Evolutionary conservation across 345 rosid genomes (phyloP), one percentile per base, ranked within the genome.

Genomic region (Heritiera fomes): DNA sequence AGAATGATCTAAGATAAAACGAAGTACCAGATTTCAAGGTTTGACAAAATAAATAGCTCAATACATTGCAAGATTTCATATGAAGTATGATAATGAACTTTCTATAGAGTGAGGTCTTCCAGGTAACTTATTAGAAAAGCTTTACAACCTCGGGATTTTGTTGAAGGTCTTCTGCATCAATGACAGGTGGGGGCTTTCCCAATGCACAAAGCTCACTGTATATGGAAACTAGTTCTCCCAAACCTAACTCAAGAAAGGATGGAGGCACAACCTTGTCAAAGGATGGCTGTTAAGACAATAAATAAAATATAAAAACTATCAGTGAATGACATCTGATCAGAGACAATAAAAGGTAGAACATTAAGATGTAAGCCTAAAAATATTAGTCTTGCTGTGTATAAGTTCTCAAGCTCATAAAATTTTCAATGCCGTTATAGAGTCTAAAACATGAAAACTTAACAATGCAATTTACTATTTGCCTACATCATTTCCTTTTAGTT

Each of bases 131-230:
- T 34, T 34, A 34, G 38, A 34, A 34, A 34, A 34, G 38, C 38
- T 34, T 34, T 70, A 85, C 45, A 79, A 92, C 97, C 98, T 93
- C 94, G 0, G 98, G 97, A 84, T 93, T 85, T 80, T 87, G 85
- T 77, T 85, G 91, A 79, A 94, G 95, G 77, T 91, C 97, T 60
- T 84, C 90, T 0, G 92, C 87, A 85, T 93, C 97, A 28, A 94
- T 82, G 67, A 94, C 86, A 58, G 89, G 82, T 2, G 97, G 97
- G 43, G 87, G 82, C 75, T 47, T 89, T 85, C 97, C 97, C 86
- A 88, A 79, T 70, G 85, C 86, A 80, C 85, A 92, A 53, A 94
- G 95, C 79, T 91, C 92, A 64, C 83, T 85, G 79, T 89, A 94
- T 80, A 90, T 87, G 60, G 91, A 85, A 75, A 92, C 89, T 58